phyloP scores from a whole-genome alignment of 768 basidiomycete species.

The Leccinum pellstonianum region DNA sequence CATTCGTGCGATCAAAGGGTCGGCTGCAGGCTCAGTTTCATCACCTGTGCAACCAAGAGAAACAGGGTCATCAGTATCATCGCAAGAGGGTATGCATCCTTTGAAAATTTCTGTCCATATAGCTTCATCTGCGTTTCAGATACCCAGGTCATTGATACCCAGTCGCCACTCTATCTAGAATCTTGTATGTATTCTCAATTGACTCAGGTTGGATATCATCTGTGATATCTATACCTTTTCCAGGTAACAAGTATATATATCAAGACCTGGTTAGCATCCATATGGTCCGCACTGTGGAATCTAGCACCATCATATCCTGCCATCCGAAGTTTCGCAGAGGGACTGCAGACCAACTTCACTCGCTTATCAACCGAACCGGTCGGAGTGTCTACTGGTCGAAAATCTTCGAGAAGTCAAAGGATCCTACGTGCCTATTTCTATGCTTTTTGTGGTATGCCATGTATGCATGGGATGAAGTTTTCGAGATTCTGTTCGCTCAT shows the following conservation, averaged over 20 bases:
- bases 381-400: constrained; percentile 35
- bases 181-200: constrained; percentile 27
- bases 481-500: constrained; percentile 51
- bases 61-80: not conserved
- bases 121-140: constrained; percentile 12
- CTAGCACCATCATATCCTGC: constrained; percentile 30
- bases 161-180: constrained; percentile 41
- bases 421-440: constrained; percentile 56
- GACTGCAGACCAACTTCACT: constrained; percentile 28
- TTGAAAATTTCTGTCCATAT: not conserved
- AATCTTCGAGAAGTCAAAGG: constrained; percentile 30
- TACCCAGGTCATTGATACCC: constrained; percentile 47
- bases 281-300: constrained; percentile 39
- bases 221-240: not conserved
- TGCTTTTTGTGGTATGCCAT: constrained; percentile 58
- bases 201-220: constrained; percentile 1
- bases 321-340: constrained; percentile 24
- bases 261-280: constrained; percentile 55
- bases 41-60: not conserved
- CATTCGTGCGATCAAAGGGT: constrained; percentile 37
- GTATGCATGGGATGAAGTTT: constrained; percentile 62
- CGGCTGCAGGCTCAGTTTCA: not conserved
- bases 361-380: constrained; percentile 32
- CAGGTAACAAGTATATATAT: constrained; percentile 25
- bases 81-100: constrained; percentile 9